These are phyloP conservation scores for Macrophomina tecta DNA, from an alignment of 2,329 filamentous ascomycete genomes.

Conservation along the genomic window DNA sequence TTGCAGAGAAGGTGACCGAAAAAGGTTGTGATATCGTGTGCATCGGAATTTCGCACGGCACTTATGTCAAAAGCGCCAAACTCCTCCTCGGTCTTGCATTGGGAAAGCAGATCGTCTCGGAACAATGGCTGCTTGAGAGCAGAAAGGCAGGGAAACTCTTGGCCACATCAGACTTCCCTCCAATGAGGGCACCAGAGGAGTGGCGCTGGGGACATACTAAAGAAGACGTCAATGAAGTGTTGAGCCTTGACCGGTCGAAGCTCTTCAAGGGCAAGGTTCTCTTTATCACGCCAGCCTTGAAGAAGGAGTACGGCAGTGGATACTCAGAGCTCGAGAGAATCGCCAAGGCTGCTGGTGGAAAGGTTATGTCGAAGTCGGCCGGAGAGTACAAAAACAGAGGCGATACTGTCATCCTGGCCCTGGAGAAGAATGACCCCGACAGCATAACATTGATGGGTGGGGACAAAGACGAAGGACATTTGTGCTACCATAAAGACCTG, in stretches of 20 bases:
- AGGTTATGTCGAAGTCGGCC: conserved; percentile 37
- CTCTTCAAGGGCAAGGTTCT: conserved; percentile 58
- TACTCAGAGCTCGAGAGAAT: conserved; percentile 50
- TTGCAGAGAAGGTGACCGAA: conserved; percentile 1
- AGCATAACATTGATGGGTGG: conserved; percentile 40
- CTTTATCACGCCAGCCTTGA: conserved; percentile 54
- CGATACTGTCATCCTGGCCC: conserved; percentile 47
- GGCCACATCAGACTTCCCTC: conserved; percentile 42
- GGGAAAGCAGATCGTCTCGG: conserved; percentile 54
- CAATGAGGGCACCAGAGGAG: conserved; percentile 42
- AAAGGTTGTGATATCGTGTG: conserved; percentile 20
- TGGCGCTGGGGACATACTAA: conserved; percentile 45
- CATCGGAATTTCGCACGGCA: neutral
- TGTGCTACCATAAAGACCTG: conserved; percentile 51
- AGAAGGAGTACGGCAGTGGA: conserved; percentile 37
- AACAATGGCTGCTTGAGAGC: conserved; percentile 53
- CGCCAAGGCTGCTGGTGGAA: conserved; percentile 46
- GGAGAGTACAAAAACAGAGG: conserved; percentile 32
- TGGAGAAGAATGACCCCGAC: conserved; percentile 45
- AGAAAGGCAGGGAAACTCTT: conserved; percentile 45
- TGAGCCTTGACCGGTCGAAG: conserved; percentile 46
- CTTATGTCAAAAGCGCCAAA: conserved; percentile 40
- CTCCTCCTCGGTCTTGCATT: conserved; percentile 51
- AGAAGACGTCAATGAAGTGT: conserved; percentile 35
- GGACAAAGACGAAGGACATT: conserved; percentile 32